These are phyloP conservation scores for Penicillium atrosanguineum DNA, from an alignment of 495 filamentous ascomycete genomes.

Conservation along the genomic window DNA sequence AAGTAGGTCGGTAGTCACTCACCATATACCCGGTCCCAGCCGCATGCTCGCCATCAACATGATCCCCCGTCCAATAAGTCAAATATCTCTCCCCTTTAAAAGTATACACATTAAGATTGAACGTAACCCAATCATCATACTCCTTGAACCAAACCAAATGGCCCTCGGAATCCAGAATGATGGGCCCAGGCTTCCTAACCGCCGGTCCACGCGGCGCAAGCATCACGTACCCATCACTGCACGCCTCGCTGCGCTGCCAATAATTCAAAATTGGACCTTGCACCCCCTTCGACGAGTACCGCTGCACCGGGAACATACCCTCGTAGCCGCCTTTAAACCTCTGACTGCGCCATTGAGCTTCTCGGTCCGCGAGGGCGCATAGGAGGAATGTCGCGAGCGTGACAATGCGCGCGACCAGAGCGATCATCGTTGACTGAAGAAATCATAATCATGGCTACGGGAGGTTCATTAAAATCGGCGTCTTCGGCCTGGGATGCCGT, in stretches of 20 bases:
- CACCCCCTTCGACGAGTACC: constrained; percentile 34
- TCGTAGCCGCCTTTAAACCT: constrained; percentile 34
- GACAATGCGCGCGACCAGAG: neutral
- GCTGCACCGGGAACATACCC: constrained; percentile 38
- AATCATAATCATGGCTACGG: constrained; percentile 35
- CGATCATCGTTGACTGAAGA: neutral
- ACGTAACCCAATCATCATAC: constrained; percentile 27
- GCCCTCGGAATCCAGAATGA: constrained; percentile 44
- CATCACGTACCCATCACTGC: constrained; percentile 40
- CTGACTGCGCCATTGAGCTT: constrained; percentile 8
- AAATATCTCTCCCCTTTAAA: constrained; percentile 45
- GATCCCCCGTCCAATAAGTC: constrained; percentile 52
- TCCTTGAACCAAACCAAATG: constrained; percentile 42
- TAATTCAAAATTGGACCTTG: constrained; percentile 40
- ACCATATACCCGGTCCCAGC: constrained; percentile 51
- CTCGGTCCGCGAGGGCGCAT: neutral
- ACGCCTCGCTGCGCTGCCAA: constrained; percentile 26
- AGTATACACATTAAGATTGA: constrained; percentile 40
- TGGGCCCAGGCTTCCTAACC: constrained; percentile 36
- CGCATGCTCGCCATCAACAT: constrained; percentile 46
- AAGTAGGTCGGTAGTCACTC: constrained; percentile 7
- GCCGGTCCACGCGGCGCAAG: constrained; percentile 41
- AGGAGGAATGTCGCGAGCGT: neutral
- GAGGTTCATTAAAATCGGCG: too few relatives aligned
- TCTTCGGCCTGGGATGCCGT: neutral